Base-by-base conservation (phyloP, 108 stramenopile species). In the Skeletonema tropicum region DNA sequence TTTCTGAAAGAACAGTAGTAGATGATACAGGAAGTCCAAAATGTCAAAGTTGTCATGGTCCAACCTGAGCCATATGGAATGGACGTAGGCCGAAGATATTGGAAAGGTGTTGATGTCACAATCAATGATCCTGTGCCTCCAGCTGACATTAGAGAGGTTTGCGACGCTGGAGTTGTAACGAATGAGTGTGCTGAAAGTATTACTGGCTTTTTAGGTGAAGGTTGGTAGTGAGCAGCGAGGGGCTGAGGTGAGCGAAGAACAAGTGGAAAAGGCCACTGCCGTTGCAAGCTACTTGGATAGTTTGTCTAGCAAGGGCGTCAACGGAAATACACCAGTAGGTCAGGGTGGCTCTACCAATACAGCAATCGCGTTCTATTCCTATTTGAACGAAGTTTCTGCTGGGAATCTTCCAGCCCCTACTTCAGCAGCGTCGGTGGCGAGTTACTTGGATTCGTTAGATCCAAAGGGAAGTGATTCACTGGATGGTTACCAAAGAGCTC, bases 101-200 rank as follows among this genome's bases (percentile, higher is more conserved):
- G 66, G 66, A 68, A 73, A 9, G 78, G 78, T 21, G 71, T 79
- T 2, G 42, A 72, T 60, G 21, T 79, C 14, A 66, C 67, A 26
- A 21, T 21, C 1, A 63, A 76, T 35, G 48, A 68, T 55, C 75
- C 75, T 7, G 31, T 61, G 15, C 74, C 35, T 17, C 25, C 46
- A 14, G 32, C 29, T 52, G 67, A 76, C 29, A 39, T 79, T 6
- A 31, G 66, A 9, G 35, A 60, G 31, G 63, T 55, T 61, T 79
- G 78, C 35, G 71, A 73, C n/a, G 67, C 67, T 2, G 68, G 61
- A 4, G 52, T 11, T 19, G 60, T 71, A 17, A 60, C 71, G 35
- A 72, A 35, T 52, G 78, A 72, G n/a, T 79, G 78, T 57, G 71
- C 70, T 1, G 41, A 72, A 41, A 55, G 64, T n/a, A 79, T 79